A percentile compares a stretch with the other conserved stretches of the same genome.
Conservation (phyloP, 2,329 filamentous ascomycete genomes). For the Trichoderma arundinaceum region DNA sequence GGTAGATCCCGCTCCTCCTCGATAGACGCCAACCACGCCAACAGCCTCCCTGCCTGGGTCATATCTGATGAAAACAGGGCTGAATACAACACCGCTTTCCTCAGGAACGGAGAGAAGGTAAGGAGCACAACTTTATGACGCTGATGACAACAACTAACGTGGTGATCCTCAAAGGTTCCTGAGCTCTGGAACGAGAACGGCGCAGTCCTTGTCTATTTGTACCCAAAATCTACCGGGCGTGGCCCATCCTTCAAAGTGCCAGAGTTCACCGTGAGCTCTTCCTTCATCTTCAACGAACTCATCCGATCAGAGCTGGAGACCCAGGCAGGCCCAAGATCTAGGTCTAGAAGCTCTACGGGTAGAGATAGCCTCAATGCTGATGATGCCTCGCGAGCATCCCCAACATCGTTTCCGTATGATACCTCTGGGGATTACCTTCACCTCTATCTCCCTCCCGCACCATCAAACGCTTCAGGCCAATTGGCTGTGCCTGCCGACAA, state of each 20-base stretch:
- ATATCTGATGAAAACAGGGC: slow-evolving; percentile 56
- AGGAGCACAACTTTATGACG: background rate
- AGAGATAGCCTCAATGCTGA: slow-evolving; percentile 55
- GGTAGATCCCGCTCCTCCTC: slow-evolving; percentile 61
- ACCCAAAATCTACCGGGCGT: slow-evolving; percentile 54
- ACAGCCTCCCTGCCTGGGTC: slow-evolving; percentile 57
- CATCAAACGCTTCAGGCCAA: slow-evolving; percentile 45
- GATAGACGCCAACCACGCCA: slow-evolving; percentile 39
- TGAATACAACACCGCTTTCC: slow-evolving; percentile 61
- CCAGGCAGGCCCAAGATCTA: slow-evolving; percentile 42
- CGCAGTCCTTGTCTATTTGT: slow-evolving; percentile 63
- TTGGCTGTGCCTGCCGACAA: slow-evolving; percentile 43
- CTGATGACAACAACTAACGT: background rate
- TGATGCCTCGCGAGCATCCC: slow-evolving; percentile 53
- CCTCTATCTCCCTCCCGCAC: slow-evolving; percentile 59
- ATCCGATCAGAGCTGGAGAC: slow-evolving; percentile 53
- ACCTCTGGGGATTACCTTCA: slow-evolving; percentile 50
- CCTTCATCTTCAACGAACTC: slow-evolving; percentile 59
- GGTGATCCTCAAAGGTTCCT: slow-evolving; percentile 54
- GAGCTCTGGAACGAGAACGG: slow-evolving; percentile 69
- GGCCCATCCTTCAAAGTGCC: slow-evolving; percentile 67
- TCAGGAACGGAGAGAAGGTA: slow-evolving; percentile 63
- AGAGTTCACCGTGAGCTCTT: slow-evolving; percentile 59
- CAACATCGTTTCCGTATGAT: slow-evolving; percentile 47
- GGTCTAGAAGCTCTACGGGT: slow-evolving; percentile 54